A percentile compares a stretch with the other conserved stretches of the same genome.
These are phyloP conservation scores for Lactuca saligna DNA, from an alignment of 129 eudicot genomes.

Conservation along the genomic window DNA sequence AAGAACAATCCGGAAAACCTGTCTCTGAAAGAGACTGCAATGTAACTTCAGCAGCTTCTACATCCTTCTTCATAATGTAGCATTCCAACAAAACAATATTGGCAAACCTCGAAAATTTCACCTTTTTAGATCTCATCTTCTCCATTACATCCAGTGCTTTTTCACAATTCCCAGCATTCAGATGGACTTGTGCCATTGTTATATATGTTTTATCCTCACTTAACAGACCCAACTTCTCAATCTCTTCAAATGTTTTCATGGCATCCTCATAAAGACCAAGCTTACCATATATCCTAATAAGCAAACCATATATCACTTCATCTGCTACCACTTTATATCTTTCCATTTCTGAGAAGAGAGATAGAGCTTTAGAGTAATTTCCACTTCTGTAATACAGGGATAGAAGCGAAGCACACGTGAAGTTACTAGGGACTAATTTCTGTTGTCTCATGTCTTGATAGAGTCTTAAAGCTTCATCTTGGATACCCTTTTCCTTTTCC, in stretches of 20 bases:
- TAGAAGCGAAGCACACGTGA: constrained; percentile 93
- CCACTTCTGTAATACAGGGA: constrained; percentile 68
- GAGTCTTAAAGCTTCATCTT: constrained; percentile 53
- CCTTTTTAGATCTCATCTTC: constrained; percentile 52
- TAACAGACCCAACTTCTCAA: constrained; percentile 61
- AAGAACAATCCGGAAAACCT: constrained; percentile 61
- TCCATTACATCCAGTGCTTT: constrained; percentile 65
- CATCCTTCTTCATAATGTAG: constrained; percentile 61
- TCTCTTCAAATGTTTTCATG: constrained; percentile 60
- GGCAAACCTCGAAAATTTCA: constrained; percentile 62
- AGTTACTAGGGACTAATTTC: constrained; percentile 71
- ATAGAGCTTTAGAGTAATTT: constrained; percentile 81
- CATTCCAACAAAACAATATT: constrained; percentile 71
- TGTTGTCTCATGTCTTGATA: constrained; percentile 72
- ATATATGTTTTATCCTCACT: constrained; percentile 73
- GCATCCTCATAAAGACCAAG: constrained; percentile 92
- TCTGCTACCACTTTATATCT: constrained; percentile 61
- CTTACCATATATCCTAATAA: constrained; percentile 87
- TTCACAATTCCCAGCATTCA: constrained; percentile 49
- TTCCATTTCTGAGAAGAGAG: constrained; percentile 87
- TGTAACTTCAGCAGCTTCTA: constrained; percentile 60
- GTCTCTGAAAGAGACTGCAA: constrained; percentile 66
- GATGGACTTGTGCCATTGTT: constrained; percentile 93
- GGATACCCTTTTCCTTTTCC: constrained; percentile 22
- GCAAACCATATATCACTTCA: constrained; percentile 86